Percentiles rank a stretch among this genome's conserved stretches.
Conservation (phyloP, 2,329 filamentous ascomycete genomes). For the Fusarium sp. region DNA sequence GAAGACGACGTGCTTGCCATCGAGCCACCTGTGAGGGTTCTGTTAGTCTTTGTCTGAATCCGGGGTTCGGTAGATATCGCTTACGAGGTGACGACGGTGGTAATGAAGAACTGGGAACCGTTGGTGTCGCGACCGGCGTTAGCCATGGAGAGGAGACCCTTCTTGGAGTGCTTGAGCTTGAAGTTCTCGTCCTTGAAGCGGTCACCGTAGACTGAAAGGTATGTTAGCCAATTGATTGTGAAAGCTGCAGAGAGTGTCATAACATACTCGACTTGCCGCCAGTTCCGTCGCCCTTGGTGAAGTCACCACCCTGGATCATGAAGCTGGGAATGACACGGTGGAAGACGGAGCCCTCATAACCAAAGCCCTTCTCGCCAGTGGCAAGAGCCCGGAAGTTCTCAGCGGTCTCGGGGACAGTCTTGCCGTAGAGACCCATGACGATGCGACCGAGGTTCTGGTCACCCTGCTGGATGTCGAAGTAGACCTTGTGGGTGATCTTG, state of each 20-base stretch:
- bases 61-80: constrained; percentile 38
- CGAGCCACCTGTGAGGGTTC: constrained; percentile 73
- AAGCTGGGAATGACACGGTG: constrained; percentile 92
- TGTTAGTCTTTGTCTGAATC: constrained; percentile 10
- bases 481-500: constrained; percentile 96
- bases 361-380: constrained; percentile 88
- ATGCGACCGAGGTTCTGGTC: constrained; percentile 80
- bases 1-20: constrained; percentile 88
- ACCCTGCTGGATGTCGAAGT: constrained; percentile 85
- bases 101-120: constrained; percentile 92
- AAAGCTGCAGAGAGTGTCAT: background rate
- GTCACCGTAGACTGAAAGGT: constrained; percentile 76
- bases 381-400: constrained; percentile 84
- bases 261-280: constrained; percentile 85
- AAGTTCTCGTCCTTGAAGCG: constrained; percentile 94
- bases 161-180: constrained; percentile 92
- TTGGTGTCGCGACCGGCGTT: constrained; percentile 89
- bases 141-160: constrained; percentile 86
- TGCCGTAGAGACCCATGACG: constrained; percentile 87
- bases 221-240: constrained; percentile 33
- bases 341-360: constrained; percentile 85
- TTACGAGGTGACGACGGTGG: constrained; percentile 81
- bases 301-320: constrained; percentile 94
- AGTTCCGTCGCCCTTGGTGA: constrained; percentile 84
- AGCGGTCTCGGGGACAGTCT: constrained; percentile 82